phyloP scores from a whole-genome alignment of 2,329 filamentous ascomycete species.

The Aureobasidium lini region DNA sequence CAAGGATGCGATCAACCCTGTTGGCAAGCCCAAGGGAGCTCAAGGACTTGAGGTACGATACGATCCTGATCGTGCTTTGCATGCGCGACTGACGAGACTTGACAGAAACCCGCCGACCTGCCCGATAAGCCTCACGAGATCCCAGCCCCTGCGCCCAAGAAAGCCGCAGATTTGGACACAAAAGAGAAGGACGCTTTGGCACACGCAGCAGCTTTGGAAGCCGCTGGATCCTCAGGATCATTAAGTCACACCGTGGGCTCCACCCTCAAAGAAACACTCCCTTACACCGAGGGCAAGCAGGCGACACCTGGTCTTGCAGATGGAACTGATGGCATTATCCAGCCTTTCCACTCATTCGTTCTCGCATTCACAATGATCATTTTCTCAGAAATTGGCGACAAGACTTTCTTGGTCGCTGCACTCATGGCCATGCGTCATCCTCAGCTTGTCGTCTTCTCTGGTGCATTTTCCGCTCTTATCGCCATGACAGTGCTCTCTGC shows the following conservation, averaged over 20 bases:
- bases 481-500: constrained; percentile 95
- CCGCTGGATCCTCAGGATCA: not conserved
- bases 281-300: constrained; percentile 30
- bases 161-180: constrained; percentile 23
- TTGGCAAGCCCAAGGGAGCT: constrained; percentile 30
- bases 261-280: constrained; percentile 29
- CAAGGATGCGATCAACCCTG: constrained; percentile 25
- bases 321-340: constrained; percentile 57
- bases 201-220: not conserved
- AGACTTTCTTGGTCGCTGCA: constrained; percentile 93
- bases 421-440: constrained; percentile 99
- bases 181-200: constrained; percentile 12
- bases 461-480: constrained; percentile 84
- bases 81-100: constrained; percentile 1
- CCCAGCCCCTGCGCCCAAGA: constrained; percentile 56
- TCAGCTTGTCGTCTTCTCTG: constrained; percentile 84
- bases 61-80: too few species aligned
- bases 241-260: constrained; percentile 3
- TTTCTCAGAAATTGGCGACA: constrained; percentile 94
- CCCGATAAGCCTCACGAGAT: constrained; percentile 71
- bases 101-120: constrained; percentile 72
- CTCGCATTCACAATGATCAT: constrained; percentile 96
- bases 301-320: constrained; percentile 31
- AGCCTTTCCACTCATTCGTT: constrained; percentile 78
- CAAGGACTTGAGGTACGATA: constrained; percentile 48